Percentiles rank a stretch among this genome's conserved stretches.
Conservation (phyloP, 2,329 filamentous ascomycete species). For the Mollisiaceae sp. region DNA sequence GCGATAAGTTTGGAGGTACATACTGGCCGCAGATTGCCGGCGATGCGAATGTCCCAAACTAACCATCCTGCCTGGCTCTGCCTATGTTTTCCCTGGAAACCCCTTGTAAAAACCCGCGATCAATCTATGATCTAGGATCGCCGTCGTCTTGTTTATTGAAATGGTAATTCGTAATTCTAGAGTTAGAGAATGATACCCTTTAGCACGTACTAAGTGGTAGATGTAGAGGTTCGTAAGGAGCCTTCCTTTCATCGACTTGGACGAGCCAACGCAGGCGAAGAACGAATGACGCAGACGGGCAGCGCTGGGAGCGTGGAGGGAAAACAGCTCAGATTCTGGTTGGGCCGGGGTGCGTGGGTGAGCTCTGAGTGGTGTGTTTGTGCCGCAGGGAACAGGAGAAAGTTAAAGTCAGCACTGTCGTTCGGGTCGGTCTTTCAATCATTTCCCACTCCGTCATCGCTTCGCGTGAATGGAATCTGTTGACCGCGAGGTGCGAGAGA, state of each 20-base stretch:
- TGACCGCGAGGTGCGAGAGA: background rate
- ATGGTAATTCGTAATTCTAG: background rate
- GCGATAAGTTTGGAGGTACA: conserved; percentile 34
- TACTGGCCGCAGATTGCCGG: conserved; percentile 51
- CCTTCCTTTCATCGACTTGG: background rate
- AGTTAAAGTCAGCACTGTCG: too few species aligned
- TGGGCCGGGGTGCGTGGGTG: background rate
- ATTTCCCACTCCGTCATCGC: conserved; percentile 5
- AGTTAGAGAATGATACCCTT: background rate
- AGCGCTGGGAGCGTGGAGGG: background rate
- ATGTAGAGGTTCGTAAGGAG: background rate
- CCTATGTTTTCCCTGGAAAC: background rate
- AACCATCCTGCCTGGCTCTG: conserved; percentile 34
- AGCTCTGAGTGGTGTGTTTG: background rate
- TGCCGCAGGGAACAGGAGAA: background rate
- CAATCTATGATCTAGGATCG: background rate
- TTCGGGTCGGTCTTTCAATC: too few species aligned
- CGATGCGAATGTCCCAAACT: conserved; percentile 52
- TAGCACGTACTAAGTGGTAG: background rate
- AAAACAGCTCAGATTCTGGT: conserved; percentile 13
- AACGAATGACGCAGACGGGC: conserved; percentile 6
- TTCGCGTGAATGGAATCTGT: background rate
- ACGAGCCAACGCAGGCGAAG: background rate
- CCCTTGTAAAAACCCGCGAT: background rate
- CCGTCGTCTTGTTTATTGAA: background rate